Evolutionary conservation across 306 rosid species (phyloP), one percentile per base, ranked within the genome.

Genomic region (Trifolium fragiferum): DNA sequence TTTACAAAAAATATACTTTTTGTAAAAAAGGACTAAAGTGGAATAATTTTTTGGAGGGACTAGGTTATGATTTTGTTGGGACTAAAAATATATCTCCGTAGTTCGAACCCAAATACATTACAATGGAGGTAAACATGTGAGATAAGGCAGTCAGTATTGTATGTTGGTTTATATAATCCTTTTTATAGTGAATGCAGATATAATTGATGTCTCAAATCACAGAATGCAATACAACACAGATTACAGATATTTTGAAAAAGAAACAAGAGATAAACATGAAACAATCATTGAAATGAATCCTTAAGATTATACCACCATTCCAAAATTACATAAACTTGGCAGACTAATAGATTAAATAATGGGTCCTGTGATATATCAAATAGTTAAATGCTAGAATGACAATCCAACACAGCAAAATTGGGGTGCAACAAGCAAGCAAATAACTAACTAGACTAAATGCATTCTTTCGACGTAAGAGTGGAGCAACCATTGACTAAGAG

Each of bases 391-490:
- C 65, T 10, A 57, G 37, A 59, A 59, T 59, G 40, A 25, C 18
- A 57, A 23, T 57, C 62, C 62, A 57, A 21, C 62, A 23, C 87
- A 75, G 80, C 82, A 88, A 86, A 86, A 78, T 79, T 82, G 82
- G 73, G 63, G 77, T 41, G 35, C 43, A 70, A 75, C 8, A 14
- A 14, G 20, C 1, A 27, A 58, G 35, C n/a, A 58, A 20, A 12
- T 15, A 10, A 27, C 30, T 38, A n/a, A n/a, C n/a, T 92, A 93
- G 12, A 93, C 72, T 61, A 93, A 82, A 87, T 93, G 98, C 98
- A 91, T 93, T 37, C 98, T 62, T 51, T 93, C 98, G 63, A 91
- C 98, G 16, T 73, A 91, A 49, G 98, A 74, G 64, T 93, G 94
- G 67, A 74, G 88, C 80, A 93, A 78, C 98, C 97, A 93, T 70